A percentile compares a stretch with the other conserved stretches of the same genome.
These are phyloP conservation scores for Ceratopteris richardii DNA, from an alignment of 75 land plant species.

Conservation along the genomic window DNA sequence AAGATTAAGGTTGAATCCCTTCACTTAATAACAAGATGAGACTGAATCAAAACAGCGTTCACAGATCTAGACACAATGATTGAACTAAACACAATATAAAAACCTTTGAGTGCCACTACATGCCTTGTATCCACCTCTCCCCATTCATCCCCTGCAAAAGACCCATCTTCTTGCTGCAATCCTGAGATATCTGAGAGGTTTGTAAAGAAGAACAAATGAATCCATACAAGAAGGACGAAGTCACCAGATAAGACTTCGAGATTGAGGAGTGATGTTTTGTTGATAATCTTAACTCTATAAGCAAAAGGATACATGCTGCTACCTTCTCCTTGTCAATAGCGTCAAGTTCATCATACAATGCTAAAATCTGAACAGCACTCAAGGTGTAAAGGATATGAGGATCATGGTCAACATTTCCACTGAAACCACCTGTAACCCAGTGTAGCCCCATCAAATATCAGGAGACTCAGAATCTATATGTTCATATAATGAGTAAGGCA, in stretches of 20 bases:
- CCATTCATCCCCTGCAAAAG: slow-evolving; percentile 98
- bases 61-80: no score
- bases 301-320: slow-evolving; percentile 72
- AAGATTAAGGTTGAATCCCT: neutral
- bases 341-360: slow-evolving; percentile 67
- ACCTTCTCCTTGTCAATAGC: slow-evolving; percentile 70
- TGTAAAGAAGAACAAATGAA: slow-evolving; percentile 14
- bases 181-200: slow-evolving; percentile 50
- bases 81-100: no score
- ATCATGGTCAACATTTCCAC: slow-evolving; percentile 88
- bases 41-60: no score
- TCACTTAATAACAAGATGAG: slow-evolving; percentile 9
- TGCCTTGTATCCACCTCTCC: slow-evolving; percentile 96
- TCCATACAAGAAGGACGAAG: neutral
- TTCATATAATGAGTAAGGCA: no score
- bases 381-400: slow-evolving; percentile 86
- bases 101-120: neutral
- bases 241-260: no score
- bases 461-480: no score
- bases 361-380: slow-evolving; percentile 90
- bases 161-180: slow-evolving; percentile 92
- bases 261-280: no score
- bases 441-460: no score
- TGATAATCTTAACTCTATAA: no score
- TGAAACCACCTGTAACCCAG: slow-evolving; percentile 68